These are phyloP conservation scores for Myxozyma neglecta DNA, from an alignment of 805 yeast species.

Conservation along the genomic window DNA sequence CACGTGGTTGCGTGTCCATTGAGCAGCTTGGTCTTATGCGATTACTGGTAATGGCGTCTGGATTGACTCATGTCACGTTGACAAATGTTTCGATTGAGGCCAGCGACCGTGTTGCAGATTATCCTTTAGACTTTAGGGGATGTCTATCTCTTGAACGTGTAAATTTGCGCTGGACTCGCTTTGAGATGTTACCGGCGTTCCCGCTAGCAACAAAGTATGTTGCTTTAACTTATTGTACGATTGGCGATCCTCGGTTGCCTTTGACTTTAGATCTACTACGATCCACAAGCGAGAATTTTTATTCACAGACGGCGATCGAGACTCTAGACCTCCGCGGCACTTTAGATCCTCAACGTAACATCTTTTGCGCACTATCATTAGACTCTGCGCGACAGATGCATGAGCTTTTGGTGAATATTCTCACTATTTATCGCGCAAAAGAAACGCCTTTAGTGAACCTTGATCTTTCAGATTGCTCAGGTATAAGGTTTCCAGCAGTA, in stretches of 20 bases:
- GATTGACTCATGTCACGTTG: not conserved
- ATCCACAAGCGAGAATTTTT: not conserved
- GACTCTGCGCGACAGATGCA: conserved; percentile 5
- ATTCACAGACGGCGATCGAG: not conserved
- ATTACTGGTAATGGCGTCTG: not conserved
- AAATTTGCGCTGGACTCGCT: not conserved
- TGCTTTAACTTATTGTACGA: not conserved
- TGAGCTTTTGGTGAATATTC: not conserved
- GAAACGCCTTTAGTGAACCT: not conserved
- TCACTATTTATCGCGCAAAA: not conserved
- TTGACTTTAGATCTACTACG: not conserved
- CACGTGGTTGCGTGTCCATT: not conserved
- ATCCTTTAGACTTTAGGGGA: not conserved
- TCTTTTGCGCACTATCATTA: not conserved
- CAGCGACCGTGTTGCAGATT: not conserved
- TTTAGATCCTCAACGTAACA: not conserved
- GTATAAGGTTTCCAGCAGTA: conserved; percentile 2
- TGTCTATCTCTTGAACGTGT: not conserved
- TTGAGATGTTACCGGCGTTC: conserved; percentile 1
- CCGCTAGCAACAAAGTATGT: not conserved
- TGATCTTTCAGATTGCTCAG: not conserved
- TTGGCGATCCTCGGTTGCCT: conserved; percentile 3
- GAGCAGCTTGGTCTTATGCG: conserved; percentile 3
- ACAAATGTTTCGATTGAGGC: not conserved
- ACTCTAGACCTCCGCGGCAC: not conserved